These are phyloP conservation scores for Leersia perrieri DNA, from an alignment of 176 grass and related monocot species.

Conservation along the genomic window DNA sequence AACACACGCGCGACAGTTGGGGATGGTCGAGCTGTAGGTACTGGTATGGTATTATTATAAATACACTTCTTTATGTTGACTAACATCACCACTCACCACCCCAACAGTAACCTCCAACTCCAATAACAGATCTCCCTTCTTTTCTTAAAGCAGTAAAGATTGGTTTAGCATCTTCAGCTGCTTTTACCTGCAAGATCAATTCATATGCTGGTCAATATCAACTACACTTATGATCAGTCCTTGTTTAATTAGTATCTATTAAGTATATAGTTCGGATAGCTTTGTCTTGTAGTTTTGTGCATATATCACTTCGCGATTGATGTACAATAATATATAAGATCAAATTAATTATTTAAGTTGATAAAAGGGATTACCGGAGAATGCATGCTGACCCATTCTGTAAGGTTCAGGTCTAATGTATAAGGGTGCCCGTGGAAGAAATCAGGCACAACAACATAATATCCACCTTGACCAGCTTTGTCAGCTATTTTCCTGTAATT, in stretches of 20 bases:
- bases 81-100: conserved; percentile 21
- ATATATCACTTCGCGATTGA: no score
- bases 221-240: not conserved
- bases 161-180: conserved; percentile 10
- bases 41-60: not conserved
- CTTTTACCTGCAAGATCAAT: conserved; percentile 3
- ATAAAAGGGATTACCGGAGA: conserved; percentile 5
- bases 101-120: conserved; percentile 30
- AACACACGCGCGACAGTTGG: no score
- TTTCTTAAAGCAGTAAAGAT: not conserved
- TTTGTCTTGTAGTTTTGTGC: not conserved
- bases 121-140: not conserved
- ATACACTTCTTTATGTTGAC: not conserved
- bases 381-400: conserved; percentile 24
- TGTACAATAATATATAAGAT: not conserved
- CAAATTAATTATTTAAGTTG: not conserved
- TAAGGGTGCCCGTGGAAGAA: conserved; percentile 30
- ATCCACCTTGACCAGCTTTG: conserved; percentile 25
- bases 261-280: not conserved
- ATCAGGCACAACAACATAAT: conserved; percentile 38
- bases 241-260: not conserved
- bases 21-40: no score
- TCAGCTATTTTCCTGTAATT: conserved; percentile 34
- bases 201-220: not conserved
- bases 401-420: not conserved